phyloP scores from a whole-genome alignment of 192 early-diverging fungal genomes.

The Coemansia sp. region DNA sequence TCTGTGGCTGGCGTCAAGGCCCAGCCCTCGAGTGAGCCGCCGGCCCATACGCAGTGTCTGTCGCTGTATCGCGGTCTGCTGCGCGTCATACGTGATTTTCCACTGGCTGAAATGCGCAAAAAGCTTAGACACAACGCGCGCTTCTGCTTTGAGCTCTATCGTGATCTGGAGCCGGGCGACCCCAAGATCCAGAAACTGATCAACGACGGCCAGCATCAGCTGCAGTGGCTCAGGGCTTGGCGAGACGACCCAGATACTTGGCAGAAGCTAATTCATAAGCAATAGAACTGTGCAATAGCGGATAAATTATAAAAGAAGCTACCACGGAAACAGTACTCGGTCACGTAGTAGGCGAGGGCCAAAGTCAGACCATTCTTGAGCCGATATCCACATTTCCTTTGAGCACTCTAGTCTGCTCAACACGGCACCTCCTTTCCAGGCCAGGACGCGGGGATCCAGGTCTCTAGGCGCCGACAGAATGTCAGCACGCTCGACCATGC shows the following conservation, averaged over 20 bases:
- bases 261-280: slow-evolving; percentile 8
- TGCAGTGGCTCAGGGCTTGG: slow-evolving; percentile 34
- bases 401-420: slow-evolving; percentile 73
- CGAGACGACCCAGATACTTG: slow-evolving; percentile 6
- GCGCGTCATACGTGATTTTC: slow-evolving; percentile 13
- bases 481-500: slow-evolving; percentile 57
- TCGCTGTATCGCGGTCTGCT: slow-evolving; percentile 27
- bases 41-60: neutral
- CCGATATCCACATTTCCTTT: slow-evolving; percentile 77
- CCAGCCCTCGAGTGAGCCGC: neutral
- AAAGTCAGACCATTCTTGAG: slow-evolving; percentile 69
- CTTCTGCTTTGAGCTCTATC: slow-evolving; percentile 47
- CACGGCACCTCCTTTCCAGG: slow-evolving; percentile 87
- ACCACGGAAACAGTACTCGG: slow-evolving; percentile 67
- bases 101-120: slow-evolving; percentile 16
- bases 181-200: slow-evolving; percentile 5
- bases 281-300: neutral
- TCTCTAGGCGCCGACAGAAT: slow-evolving; percentile 78
- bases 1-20: too few species aligned
- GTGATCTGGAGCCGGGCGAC: slow-evolving; percentile 17
- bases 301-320: neutral
- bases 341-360: slow-evolving; percentile 65
- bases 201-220: slow-evolving; percentile 19
- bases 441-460: slow-evolving; percentile 76
- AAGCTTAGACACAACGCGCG: slow-evolving; percentile 41